Evolutionary conservation across 345 rosid genomes (phyloP), one percentile per base, ranked within the genome.

Genomic region (Eucalyptus caleyi): DNA sequence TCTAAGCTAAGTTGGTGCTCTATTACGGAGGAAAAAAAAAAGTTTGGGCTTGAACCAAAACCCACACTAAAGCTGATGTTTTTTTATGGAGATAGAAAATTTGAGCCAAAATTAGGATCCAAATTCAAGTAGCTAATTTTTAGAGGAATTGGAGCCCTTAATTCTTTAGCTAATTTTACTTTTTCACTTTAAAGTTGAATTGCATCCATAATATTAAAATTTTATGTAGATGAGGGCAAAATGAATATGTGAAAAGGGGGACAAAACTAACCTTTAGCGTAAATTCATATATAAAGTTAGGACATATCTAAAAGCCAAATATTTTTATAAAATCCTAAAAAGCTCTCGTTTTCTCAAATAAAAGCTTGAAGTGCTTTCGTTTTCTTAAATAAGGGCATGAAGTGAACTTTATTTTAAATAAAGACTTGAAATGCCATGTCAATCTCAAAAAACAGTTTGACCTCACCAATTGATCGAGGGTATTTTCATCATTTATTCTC

Each of bases 371-470:
- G 0, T 51, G 21, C 8, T 51, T 18, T 51, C 2, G 1, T 51
- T 51, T 51, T 51, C 4, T 6, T 6, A 16, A 51, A 18, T 7
- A 51, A 51, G 1, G 2, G 9, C 0, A 7, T 51, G 23, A 1
- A 18, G 0, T 18, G 2, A 53, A 53, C 2, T 1, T 53, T 53
- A 19, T 18, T 53, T 53, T 4, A 53, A 53, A 53, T 53, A 53
- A 53, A 53, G 0, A 19, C 1, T 0, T 53, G 0, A 51, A 18
- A 2, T 19, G 1, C 1, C 0, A 3, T 53, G 0, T 2, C 24
- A 53, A 53, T 19, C 10, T 19, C 9, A 18, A 19, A 18, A 51
- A 51, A 3, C 0, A 0, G 9, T 7, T 53, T 53, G 56, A 53
- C 5, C 24, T 53, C 10, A 53, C 56, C 24, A 53, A 53, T 53